These are phyloP conservation scores for Taphrina pruni DNA, from an alignment of 1,139 yeast genomes.

Conservation along the genomic window DNA sequence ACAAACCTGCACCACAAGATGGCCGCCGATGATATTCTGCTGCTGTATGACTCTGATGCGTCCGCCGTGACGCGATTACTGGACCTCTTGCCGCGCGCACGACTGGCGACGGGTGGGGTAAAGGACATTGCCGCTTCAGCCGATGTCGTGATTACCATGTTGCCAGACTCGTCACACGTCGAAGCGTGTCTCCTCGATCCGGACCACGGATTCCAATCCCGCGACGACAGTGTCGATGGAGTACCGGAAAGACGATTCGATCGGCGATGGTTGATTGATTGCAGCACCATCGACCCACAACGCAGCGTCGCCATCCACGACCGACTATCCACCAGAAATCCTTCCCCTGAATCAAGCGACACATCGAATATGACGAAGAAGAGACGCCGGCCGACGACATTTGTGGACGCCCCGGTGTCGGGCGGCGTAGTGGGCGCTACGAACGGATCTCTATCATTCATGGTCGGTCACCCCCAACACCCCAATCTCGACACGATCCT, in stretches of 20 bases:
- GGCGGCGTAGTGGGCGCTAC: slow-evolving; percentile 69
- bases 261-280: slow-evolving; percentile 55
- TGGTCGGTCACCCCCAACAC: slow-evolving; percentile 56
- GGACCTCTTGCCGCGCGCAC: slow-evolving; percentile 37
- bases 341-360: slow-evolving; percentile 30
- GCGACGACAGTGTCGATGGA: slow-evolving; percentile 1
- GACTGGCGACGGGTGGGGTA: slow-evolving; percentile 52
- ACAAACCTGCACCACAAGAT: slow-evolving; percentile 59
- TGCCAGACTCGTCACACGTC: slow-evolving; percentile 66
- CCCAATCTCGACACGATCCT: slow-evolving; percentile 51
- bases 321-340: slow-evolving; percentile 30
- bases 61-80: slow-evolving; percentile 49
- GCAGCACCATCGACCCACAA: slow-evolving; percentile 65
- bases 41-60: slow-evolving; percentile 57
- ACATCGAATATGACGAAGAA: too few relatives aligned
- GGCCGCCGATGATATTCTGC: too few relatives aligned
- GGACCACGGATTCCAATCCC: slow-evolving; percentile 49
- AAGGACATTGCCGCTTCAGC: slow-evolving; percentile 48
- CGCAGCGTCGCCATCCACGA: slow-evolving; percentile 53
- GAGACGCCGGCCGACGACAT: slow-evolving; percentile 43
- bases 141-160: slow-evolving; percentile 60
- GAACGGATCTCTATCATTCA: slow-evolving; percentile 63
- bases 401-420: slow-evolving; percentile 66
- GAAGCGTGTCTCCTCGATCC: slow-evolving; percentile 55
- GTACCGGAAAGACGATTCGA: background rate